Evolutionary conservation across 805 yeast species (phyloP).

Genomic region (Lipomyces yamadae): DNA sequence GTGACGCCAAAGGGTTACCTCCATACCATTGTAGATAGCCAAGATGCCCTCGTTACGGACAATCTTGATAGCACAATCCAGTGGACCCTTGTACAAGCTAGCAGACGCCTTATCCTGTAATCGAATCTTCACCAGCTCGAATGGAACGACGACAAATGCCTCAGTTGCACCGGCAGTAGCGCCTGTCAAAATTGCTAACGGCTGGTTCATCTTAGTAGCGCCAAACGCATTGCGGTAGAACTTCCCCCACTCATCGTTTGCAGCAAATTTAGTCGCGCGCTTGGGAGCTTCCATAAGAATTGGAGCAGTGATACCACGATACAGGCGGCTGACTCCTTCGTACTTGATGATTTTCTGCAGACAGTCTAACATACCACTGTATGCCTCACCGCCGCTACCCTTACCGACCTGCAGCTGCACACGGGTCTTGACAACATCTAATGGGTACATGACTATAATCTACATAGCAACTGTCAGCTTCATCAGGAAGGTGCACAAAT

Average conservation of each 20-base stretch:
- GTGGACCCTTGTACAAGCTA: conserved; percentile 73
- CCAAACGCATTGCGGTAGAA: conserved; percentile 76
- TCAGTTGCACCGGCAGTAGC: conserved; percentile 99
- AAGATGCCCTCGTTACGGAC: conserved; percentile 75
- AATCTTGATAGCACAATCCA: conserved; percentile 77
- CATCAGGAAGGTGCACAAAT: too few relatives aligned
- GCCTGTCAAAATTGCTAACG: conserved; percentile 87
- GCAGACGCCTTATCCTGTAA: conserved; percentile 82
- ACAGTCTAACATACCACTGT: conserved; percentile 84
- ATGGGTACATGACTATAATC: conserved; percentile 86
- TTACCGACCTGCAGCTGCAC: conserved; percentile 78
- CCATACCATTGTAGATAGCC: conserved; percentile 91
- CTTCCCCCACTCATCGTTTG: conserved; percentile 95
- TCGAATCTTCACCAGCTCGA: conserved; percentile 93
- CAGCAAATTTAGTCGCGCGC: conserved; percentile 97
- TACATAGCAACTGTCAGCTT: conserved; percentile 4
- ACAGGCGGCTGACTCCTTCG: conserved; percentile 83
- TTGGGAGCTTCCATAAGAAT: conserved; percentile 99
- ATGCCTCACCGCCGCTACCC: conserved; percentile 59
- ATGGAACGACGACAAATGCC: conserved; percentile 95
- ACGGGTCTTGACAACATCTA: conserved; percentile 89
- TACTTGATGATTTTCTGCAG: conserved; percentile 77
- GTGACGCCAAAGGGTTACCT: conserved; percentile 97
- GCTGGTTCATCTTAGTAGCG: conserved; percentile 71
- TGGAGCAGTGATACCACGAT: conserved; percentile 95